These are phyloP conservation scores for Sodiomyces alkalinus DNA, from an alignment of 2,329 filamentous ascomycete genomes.

Conservation along the genomic window DNA sequence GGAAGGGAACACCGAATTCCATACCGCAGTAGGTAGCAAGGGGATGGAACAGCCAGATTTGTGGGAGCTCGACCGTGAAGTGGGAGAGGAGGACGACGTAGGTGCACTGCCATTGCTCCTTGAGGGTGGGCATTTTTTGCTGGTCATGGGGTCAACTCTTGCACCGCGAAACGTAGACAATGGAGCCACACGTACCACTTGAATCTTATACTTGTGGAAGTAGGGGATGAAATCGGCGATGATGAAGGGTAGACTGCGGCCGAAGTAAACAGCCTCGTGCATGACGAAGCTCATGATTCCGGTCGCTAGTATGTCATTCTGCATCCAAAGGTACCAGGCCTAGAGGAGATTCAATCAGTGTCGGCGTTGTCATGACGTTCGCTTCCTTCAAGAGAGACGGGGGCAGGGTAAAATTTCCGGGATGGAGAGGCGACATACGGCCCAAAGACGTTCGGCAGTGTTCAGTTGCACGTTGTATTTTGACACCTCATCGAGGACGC, in stretches of 20 bases:
- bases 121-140: conserved; percentile 77
- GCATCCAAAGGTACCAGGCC: conserved; percentile 95
- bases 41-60: conserved; percentile 99
- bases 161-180: too few relatives aligned
- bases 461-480: conserved; percentile 77
- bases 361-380: neutral
- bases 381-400: too few relatives aligned
- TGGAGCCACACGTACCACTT: conserved; percentile 46
- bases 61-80: conserved; percentile 94
- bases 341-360: conserved; percentile 13
- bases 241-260: conserved; percentile 78
- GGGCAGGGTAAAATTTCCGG: conserved; percentile 1
- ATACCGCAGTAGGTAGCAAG: conserved; percentile 88
- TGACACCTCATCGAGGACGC: conserved; percentile 46
- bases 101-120: conserved; percentile 91
- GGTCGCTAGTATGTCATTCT: conserved; percentile 91
- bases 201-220: conserved; percentile 91
- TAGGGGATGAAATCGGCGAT: conserved; percentile 78
- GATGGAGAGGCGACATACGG: conserved; percentile 33
- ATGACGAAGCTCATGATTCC: conserved; percentile 95
- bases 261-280: conserved; percentile 93
- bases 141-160: too few relatives aligned
- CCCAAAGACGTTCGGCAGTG: conserved; percentile 78
- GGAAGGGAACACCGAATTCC: conserved; percentile 79
- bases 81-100: conserved; percentile 85